A percentile compares a stretch with the other conserved stretches of the same genome.
Conservation (phyloP, 345 rosid species). For the Aethionema arabicum region DNA sequence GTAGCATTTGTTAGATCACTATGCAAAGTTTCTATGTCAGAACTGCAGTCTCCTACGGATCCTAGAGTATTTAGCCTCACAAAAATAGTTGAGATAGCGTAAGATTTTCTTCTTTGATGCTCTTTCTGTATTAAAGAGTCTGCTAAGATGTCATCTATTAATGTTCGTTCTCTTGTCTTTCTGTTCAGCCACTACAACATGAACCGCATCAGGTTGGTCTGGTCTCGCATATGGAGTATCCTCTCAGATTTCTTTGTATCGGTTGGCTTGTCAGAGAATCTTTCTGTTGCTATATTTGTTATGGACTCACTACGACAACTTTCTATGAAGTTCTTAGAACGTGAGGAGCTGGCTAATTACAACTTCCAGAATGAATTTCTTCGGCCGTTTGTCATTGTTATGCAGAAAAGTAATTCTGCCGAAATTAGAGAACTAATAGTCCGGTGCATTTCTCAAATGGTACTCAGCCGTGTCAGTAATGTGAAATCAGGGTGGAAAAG, state of each 20-base stretch:
- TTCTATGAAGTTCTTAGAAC: conserved; percentile 95
- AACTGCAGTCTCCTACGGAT: conserved; percentile 96
- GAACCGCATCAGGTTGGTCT: conserved; percentile 95
- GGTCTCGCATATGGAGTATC: conserved; percentile 96
- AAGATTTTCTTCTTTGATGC: conserved; percentile 40
- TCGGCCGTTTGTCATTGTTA: conserved; percentile 88
- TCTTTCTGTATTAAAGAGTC: conserved; percentile 7
- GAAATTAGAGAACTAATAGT: conserved; percentile 89
- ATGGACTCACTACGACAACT: conserved; percentile 98
- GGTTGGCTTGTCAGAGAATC: conserved; percentile 94
- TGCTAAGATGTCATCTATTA: conserved; percentile 20
- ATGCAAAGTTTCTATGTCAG: conserved; percentile 90
- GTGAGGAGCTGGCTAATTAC: conserved; percentile 95
- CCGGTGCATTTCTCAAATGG: conserved; percentile 97
- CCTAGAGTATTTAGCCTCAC: conserved; percentile 99
- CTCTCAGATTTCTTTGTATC: conserved; percentile 93
- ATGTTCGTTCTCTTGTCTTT: conserved; percentile 20
- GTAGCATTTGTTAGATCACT: conserved; percentile 94
- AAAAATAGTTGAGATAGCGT: conserved; percentile 95
- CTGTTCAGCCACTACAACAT: conserved; percentile 89
- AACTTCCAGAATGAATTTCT: conserved; percentile 96
- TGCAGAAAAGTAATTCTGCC: conserved; percentile 85
- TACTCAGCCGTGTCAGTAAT: conserved; percentile 81
- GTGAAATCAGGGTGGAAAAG: conserved; percentile 99
- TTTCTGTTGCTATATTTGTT: conserved; percentile 93